phyloP scores from a whole-genome alignment of 108 stramenopile genomes.

The Nitzschia sp. region DNA sequence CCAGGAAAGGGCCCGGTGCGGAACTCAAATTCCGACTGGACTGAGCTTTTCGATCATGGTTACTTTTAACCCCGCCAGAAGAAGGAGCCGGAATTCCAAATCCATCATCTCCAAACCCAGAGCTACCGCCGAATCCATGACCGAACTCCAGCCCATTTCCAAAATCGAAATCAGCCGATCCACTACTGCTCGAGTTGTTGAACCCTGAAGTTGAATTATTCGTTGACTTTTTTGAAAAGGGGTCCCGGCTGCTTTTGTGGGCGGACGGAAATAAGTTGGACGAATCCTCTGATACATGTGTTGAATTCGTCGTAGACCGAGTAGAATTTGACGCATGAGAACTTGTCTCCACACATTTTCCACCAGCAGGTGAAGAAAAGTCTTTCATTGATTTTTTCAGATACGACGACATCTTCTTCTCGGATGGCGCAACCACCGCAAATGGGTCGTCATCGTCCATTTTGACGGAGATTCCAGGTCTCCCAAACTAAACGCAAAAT shows the following conservation, averaged over 20 bases:
- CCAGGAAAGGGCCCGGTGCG: not conserved
- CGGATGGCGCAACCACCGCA: conserved; percentile 17
- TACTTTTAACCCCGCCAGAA: too few species aligned
- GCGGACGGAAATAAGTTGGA: not conserved
- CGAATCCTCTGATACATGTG: not conserved
- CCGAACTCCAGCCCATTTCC: conserved; percentile 23
- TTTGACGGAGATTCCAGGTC: too few species aligned
- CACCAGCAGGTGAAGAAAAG: not conserved
- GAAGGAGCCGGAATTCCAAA: conserved; percentile 2
- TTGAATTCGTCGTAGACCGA: conserved; percentile 14
- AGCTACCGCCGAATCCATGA: not conserved
- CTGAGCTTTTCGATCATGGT: conserved; percentile 8
- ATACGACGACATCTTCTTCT: conserved; percentile 20
- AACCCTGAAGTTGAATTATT: not conserved
- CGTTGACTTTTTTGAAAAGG: not conserved
- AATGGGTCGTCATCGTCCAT: conserved; percentile 23
- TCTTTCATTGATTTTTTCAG: conserved; percentile 8
- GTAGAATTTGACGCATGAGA: conserved; percentile 22
- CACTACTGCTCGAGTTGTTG: conserved; percentile 13
- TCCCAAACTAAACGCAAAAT: too few species aligned
- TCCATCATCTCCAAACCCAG: conserved; percentile 19
- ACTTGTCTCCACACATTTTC: conserved; percentile 2
- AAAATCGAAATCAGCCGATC: conserved; percentile 18
- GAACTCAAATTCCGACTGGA: not conserved
- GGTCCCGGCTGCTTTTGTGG: too few species aligned